A percentile compares a stretch with the other conserved stretches of the same genome.
These are phyloP conservation scores for Ceratobasidium sp. DNA, from an alignment of 1,284 basidiomycete genomes.

Conservation along the genomic window DNA sequence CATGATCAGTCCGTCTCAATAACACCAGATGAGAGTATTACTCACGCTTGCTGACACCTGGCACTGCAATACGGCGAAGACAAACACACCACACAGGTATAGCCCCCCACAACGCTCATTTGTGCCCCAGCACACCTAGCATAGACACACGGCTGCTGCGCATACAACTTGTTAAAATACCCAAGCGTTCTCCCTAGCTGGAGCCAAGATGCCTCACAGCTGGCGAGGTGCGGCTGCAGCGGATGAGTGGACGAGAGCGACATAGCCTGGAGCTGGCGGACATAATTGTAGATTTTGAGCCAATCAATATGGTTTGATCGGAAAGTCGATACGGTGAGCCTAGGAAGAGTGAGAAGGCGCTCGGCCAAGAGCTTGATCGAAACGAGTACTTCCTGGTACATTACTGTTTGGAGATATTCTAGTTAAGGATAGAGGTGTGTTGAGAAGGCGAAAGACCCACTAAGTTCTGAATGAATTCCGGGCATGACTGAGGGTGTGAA, in stretches of 20 bases:
- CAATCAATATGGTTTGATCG: not conserved
- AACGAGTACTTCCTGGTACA: too few species aligned
- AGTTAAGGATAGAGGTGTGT: too few species aligned
- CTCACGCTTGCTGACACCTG: constrained; percentile 8
- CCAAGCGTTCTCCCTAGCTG: not conserved
- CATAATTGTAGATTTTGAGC: not conserved
- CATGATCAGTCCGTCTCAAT: too few species aligned
- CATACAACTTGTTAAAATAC: not conserved
- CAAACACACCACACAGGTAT: not conserved
- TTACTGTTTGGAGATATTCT: too few species aligned
- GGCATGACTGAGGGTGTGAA: too few species aligned
- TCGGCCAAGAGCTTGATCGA: too few species aligned
- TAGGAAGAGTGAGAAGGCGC: too few species aligned
- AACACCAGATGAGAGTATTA: too few species aligned
- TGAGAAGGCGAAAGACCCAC: too few species aligned
- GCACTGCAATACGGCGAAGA: not conserved
- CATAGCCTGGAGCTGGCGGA: not conserved
- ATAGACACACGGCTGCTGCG: not conserved
- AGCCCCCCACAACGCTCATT: too few species aligned
- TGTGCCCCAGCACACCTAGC: not conserved
- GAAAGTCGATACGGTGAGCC: not conserved
- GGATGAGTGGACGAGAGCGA: not conserved
- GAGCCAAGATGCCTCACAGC: not conserved
- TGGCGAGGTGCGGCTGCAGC: not conserved
- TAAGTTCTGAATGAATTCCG: too few species aligned